Percentiles rank a stretch among this genome's conserved stretches.
Conservation (phyloP, 345 rosid species). For the Xanthoceras sorbifolium region DNA sequence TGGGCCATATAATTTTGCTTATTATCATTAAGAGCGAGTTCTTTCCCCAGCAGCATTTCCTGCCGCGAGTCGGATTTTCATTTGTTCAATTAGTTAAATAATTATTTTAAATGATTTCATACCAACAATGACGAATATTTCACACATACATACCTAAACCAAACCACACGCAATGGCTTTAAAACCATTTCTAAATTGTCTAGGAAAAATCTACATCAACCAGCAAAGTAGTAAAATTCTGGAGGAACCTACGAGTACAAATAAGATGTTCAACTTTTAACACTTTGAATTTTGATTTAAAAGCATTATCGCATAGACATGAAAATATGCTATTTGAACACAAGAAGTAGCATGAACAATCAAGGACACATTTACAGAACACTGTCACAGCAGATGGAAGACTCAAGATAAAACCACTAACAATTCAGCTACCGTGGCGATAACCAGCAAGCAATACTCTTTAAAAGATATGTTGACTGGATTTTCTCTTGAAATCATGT, state of each 20-base stretch:
- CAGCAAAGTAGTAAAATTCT: neutral
- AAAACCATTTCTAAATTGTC: neutral
- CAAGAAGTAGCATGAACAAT: slow-evolving; percentile 3
- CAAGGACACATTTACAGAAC: slow-evolving; percentile 5
- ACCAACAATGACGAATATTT: no score
- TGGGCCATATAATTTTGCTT: no score
- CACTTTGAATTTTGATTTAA: neutral
- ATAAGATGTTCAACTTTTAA: neutral
- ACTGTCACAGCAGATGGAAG: neutral
- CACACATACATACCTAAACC: no score
- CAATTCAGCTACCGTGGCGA: neutral
- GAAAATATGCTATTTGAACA: neutral
- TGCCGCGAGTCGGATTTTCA: no score
- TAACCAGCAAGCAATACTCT: neutral
- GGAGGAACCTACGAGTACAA: neutral
- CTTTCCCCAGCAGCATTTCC: no score
- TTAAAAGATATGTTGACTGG: neutral
- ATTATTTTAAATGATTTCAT: no score
- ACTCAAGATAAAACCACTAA: neutral
- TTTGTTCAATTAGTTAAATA: no score
- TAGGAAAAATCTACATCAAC: neutral
- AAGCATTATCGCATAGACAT: neutral
- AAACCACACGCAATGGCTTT: no score
- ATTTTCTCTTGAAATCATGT: slow-evolving; percentile 8
- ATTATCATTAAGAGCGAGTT: no score